phyloP scores from a whole-genome alignment of 129 eudicot species.

The Logfia minima region DNA sequence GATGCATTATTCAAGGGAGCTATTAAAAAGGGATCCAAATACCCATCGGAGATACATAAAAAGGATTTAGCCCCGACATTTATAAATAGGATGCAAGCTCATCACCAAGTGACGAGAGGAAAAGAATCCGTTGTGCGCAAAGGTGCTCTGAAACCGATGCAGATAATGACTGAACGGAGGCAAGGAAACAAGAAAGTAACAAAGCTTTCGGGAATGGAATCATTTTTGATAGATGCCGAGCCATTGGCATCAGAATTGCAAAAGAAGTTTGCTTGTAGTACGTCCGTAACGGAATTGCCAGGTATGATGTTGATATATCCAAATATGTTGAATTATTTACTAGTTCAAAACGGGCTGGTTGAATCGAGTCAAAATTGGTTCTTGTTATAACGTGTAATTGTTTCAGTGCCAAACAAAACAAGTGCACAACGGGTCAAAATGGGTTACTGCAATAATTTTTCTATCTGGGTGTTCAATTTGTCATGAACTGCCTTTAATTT shows the following conservation, averaged over 20 bases:
- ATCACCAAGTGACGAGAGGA: constrained; percentile 82
- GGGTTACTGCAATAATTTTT: background rate
- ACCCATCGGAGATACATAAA: constrained; percentile 91
- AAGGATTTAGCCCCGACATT: constrained; percentile 72
- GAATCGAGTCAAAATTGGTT: background rate
- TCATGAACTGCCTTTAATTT: background rate
- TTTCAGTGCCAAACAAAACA: too few relatives aligned
- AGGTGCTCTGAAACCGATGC: constrained; percentile 73
- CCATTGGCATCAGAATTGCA: constrained; percentile 90
- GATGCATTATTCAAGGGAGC: constrained; percentile 93
- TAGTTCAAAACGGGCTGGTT: background rate
- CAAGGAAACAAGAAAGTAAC: constrained; percentile 97
- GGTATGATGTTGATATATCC: constrained; percentile 40
- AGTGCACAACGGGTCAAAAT: background rate
- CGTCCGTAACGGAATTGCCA: constrained; percentile 84
- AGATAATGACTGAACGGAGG: constrained; percentile 83
- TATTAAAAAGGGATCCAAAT: constrained; percentile 77
- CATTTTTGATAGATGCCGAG: constrained; percentile 79
- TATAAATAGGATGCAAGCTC: constrained; percentile 90
- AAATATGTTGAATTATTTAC: background rate
- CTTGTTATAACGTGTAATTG: background rate
- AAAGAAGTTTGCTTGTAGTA: constrained; percentile 95
- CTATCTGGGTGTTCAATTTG: background rate
- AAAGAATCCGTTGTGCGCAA: constrained; percentile 67
- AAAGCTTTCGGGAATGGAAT: constrained; percentile 80